Evolutionary conservation across 106 monocot species (phyloP), one percentile per base, ranked within the genome.

Genomic region (Amphibolis antarctica): DNA sequence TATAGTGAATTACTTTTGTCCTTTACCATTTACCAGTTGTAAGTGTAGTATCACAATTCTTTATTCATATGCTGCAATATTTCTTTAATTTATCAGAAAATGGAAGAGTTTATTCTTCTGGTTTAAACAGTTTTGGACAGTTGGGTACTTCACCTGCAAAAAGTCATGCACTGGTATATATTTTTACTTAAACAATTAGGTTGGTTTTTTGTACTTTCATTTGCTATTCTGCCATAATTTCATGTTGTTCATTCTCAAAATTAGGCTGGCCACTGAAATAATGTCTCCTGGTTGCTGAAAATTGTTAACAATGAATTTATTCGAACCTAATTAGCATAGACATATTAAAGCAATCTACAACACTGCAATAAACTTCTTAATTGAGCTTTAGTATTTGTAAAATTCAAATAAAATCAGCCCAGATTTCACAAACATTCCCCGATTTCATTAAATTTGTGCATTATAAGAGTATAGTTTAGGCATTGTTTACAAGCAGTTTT

Each of bases 91-190:
- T 58, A 62, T 53, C 79, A 98, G 98, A 98, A 68, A 79, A 71
- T 56, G 82, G 98, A 21, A 71, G 72, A 47, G 87, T 98, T 63
- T 98, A 81, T 75, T 84, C 90, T 28, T 69, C 80, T 64, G 96
- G 90, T 27, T 67, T 98, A 66, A 98, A 98, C 65, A 67, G 80
- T 60, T 98, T 82, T 69, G 96, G 96, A 44, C 96, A 98, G 70
- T 69, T 98, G 22, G 96, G 96, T 36, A 77, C 74, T 31, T 12
- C 67, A 42, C 63, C 85, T 62, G 66, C 44, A 22, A 64, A 19
- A 61, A 73, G 71, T 64, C 69, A 90, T 74, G 51, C 47, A 23
- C 71, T 78, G 62, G 96, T 96, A 81, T 51, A 69, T 30, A 22
- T 17, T 49, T 49, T n/a, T 3, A 13, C 36, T 36, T 36, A 36